A percentile compares a stretch with the other conserved stretches of the same genome.
Evolutionary conservation across 1,284 basidiomycete genomes (phyloP).

Genomic region (Leccinum pseudoinsigne): DNA sequence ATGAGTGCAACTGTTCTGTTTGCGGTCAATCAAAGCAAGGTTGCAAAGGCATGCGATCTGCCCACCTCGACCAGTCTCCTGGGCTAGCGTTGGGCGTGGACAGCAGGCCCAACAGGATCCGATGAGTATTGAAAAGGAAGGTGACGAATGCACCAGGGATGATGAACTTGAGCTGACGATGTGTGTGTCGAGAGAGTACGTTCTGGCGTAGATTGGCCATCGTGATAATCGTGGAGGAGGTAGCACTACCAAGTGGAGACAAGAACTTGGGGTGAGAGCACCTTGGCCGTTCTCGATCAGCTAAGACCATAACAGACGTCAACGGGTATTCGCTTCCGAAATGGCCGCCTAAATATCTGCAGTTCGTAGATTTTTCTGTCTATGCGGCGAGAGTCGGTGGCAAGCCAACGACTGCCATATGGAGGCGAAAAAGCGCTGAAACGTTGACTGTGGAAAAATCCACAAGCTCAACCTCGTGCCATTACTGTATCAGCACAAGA

Average conservation of each 20-base stretch:
- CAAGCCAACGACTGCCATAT: slow-evolving; percentile 20
- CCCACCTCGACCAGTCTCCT: slow-evolving; percentile 54
- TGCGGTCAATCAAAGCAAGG: slow-evolving; percentile 6
- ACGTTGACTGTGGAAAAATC: not conserved
- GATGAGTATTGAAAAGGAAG: slow-evolving; percentile 56
- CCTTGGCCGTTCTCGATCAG: not conserved
- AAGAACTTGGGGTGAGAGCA: not conserved
- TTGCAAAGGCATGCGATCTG: slow-evolving; percentile 19
- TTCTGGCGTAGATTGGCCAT: slow-evolving; percentile 20
- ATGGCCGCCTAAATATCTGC: not conserved
- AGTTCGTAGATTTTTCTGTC: not conserved
- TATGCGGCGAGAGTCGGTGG: not conserved
- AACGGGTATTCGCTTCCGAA: slow-evolving; percentile 10
- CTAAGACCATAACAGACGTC: slow-evolving; percentile 20
- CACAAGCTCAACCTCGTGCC: not conserved
- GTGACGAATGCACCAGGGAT: slow-evolving; percentile 64
- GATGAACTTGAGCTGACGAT: slow-evolving; percentile 71
- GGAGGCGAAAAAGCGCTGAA: slow-evolving; percentile 7
- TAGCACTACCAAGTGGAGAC: not conserved
- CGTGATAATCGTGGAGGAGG: slow-evolving; percentile 1
- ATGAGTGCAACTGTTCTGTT: slow-evolving; percentile 50
- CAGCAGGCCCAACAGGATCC: slow-evolving; percentile 47
- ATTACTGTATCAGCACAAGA: slow-evolving; percentile 7
- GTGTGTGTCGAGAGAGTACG: slow-evolving; percentile 46
- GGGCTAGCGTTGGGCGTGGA: slow-evolving; percentile 27